These are phyloP conservation scores for Ophiostoma pallidulum DNA, from an alignment of 2,329 filamentous ascomycete genomes.

Conservation along the genomic window DNA sequence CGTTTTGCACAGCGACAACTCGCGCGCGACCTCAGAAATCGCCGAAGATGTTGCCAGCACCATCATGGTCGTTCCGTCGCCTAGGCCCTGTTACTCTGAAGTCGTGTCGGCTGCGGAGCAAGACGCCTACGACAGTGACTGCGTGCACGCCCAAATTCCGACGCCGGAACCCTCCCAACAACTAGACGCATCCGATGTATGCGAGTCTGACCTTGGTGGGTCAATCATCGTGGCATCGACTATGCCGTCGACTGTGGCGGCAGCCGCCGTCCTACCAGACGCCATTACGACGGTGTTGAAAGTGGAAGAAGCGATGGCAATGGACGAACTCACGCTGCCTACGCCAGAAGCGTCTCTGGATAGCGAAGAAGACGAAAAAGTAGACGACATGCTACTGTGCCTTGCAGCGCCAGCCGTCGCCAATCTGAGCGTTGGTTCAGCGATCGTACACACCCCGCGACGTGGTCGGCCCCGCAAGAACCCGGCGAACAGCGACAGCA, in stretches of 20 bases:
- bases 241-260: not conserved
- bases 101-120: no score
- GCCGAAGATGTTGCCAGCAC: not conserved
- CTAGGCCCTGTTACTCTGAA: slow-evolving; percentile 25
- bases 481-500: not conserved
- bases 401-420: no score
- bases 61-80: slow-evolving; percentile 28
- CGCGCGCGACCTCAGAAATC: slow-evolving; percentile 30
- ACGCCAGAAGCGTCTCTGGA: slow-evolving; percentile 11
- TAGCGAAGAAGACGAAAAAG: slow-evolving; percentile 7
- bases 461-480: not conserved
- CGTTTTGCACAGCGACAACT: slow-evolving; percentile 21
- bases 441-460: not conserved
- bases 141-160: slow-evolving; percentile 4
- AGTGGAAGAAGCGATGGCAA: not conserved
- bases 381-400: no score
- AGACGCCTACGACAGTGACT: slow-evolving; percentile 19
- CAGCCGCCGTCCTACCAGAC: no score
- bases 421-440: no score
- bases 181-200: not conserved
- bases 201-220: not conserved
- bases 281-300: not conserved
- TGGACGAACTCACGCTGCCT: not conserved
- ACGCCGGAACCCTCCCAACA: slow-evolving; percentile 11
- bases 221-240: slow-evolving; percentile 1